Evolutionary conservation across 106 monocot genomes (phyloP).

Genomic region (Cymbidium sinense): DNA sequence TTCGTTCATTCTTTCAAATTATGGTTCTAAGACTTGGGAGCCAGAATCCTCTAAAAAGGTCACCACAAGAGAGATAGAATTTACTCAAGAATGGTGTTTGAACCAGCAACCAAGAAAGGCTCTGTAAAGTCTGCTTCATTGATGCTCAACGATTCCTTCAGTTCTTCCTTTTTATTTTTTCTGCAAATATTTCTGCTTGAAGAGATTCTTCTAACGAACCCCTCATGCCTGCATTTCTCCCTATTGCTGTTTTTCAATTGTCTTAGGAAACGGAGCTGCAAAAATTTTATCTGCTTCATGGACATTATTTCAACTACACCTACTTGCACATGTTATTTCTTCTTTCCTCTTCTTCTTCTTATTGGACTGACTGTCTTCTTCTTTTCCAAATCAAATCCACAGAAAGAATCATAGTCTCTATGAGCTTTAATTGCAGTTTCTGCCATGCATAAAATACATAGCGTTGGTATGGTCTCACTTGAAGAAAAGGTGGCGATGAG

Average conservation of each 20-base stretch:
- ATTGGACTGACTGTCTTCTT: no score
- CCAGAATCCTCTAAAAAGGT: background rate
- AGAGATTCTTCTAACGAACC: background rate
- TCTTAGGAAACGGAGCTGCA: no score
- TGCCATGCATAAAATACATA: no score
- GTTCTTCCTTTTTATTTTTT: background rate
- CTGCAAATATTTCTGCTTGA: background rate
- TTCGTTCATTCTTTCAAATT: background rate
- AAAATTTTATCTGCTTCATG: no score
- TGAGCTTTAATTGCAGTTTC: no score
- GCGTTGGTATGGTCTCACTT: no score
- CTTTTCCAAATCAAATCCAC: no score
- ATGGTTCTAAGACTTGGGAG: background rate
- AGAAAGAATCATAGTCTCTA: no score
- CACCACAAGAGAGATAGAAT: background rate
- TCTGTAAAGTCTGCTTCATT: slow-evolving; percentile 3
- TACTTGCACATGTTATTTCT: no score
- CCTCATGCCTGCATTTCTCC: background rate
- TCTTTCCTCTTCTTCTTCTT: no score
- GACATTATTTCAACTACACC: no score
- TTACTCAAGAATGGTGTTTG: slow-evolving; percentile 16
- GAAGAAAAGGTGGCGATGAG: no score
- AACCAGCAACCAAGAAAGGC: slow-evolving; percentile 17
- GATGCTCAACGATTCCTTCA: background rate
- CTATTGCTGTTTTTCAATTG: background rate